Conservation (phyloP, 768 basidiomycete genomes). For the Lentinula lateritia region DNA sequence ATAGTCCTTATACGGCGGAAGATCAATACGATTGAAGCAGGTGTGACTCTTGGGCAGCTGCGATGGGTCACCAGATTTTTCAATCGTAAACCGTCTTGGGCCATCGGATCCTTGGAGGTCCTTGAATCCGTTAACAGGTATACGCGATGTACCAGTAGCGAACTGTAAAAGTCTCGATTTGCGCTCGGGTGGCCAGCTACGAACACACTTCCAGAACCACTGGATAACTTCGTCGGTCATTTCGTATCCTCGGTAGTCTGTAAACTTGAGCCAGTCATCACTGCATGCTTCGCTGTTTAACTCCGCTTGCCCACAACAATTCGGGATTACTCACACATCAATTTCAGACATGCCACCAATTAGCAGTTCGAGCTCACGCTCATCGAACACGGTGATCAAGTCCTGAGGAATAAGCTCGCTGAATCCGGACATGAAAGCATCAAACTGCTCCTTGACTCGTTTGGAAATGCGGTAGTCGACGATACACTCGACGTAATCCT, state of each 20-base stretch:
- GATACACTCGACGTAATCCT: constrained; percentile 91
- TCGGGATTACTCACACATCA: constrained; percentile 71
- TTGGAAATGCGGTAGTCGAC: constrained; percentile 97
- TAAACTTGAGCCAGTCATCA: constrained; percentile 99
- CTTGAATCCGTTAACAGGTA: constrained; percentile 98
- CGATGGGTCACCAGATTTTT: constrained; percentile 95
- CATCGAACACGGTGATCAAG: constrained; percentile 96
- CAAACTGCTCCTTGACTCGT: constrained; percentile 97
- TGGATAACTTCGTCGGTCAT: constrained; percentile 95
- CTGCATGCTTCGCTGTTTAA: constrained; percentile 26
- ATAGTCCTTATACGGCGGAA: constrained; percentile 98
- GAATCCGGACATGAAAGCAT: constrained; percentile 99
- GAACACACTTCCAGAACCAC: constrained; percentile 99
- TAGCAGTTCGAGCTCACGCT: constrained; percentile 92
- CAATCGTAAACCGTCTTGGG: constrained; percentile 94
- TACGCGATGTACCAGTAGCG: constrained; percentile 93
- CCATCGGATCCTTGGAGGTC: constrained; percentile 98
- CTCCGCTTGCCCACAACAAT: neutral
- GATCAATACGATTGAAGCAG: constrained; percentile 95
- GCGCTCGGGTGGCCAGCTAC: constrained; percentile 96
- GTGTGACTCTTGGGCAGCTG: constrained; percentile 95
- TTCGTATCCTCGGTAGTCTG: constrained; percentile 96
- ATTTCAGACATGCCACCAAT: constrained; percentile 99
- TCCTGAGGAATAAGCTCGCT: constrained; percentile 99
- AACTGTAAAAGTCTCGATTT: constrained; percentile 96